Evolutionary conservation across 805 yeast genomes (phyloP), one percentile per base, ranked within the genome.

Genomic region (Candida cerambycidarum): DNA sequence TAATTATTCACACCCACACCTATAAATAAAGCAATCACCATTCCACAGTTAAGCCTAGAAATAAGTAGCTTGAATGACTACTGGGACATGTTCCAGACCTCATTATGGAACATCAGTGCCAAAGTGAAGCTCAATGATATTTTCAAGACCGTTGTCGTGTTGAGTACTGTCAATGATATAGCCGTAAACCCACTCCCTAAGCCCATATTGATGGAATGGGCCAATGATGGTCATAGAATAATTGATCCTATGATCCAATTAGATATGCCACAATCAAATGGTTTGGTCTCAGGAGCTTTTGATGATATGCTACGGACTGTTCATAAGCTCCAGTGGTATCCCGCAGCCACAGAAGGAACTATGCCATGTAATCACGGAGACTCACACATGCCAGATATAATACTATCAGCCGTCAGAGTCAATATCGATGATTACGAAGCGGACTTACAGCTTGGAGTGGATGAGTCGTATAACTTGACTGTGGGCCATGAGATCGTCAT

Each of bases 401-500:
- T 32, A 32, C 21, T 27, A 16, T 3, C n/a, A 25, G 15, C 16
- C 39, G 14, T 7, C 13, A 9, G 41, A 7, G 13, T 47, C 3
- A 35, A 12, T 11, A 39, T 47, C 13, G 19, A 25, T 9, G 45
- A 47, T 27, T 33, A 31, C 30, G 36, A 39, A 18, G 37, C 41
- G 4, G 39, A 32, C 9, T 55, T 69, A 39, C 67, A 65, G 44
- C 47, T 54, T 35, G 71, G 65, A 5, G 69, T 66, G 21, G 60
- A 68, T 46, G 74, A 69, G 48, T 52, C 67, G 7, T 69, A 66
- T 45, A 45, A 54, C 12, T 42, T 69, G 37, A 31, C 38, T 3
- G 49, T 61, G 3, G 41, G 41, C 12, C 42, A 44, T 16, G 17
- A 19, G n/a, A 51, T 68, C 17, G 24, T 32, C 7, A 59, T 69